Base-by-base conservation (phyloP, 768 basidiomycete species). In the Calocybe indica region DNA sequence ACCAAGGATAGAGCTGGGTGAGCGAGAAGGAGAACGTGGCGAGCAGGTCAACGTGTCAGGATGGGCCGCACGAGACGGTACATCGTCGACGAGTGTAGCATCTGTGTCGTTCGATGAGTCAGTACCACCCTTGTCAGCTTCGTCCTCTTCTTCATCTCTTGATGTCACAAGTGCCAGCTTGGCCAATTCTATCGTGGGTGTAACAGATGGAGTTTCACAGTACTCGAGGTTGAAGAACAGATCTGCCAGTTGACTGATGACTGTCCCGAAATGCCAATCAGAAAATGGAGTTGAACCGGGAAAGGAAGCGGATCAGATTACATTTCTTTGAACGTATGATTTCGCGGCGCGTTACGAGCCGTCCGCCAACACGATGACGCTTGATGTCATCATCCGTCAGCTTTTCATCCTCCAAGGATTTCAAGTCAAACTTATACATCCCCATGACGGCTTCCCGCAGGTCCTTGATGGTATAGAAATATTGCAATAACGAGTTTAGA, bases 401-500 rank as follows among this genome's bases (percentile, higher is more conserved):
- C 51, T 87, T 89, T 50, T 83, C 83, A 36, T 86, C 82, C 34
- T 80, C 83, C 10, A 83, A 49, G 0, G 72, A 57, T 55, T 83
- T 84, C 47, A 74, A 47, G 41, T 76, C 78, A 35, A 74, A 59
- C 48, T 78, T 74, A 22, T 74, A 75, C 69, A 83, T 72, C 13
- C 75, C 79, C 30, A 68, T 69, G 7, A 95, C 81, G 5, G 87
- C 83, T 13, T 85, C 82, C 31, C 93, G 78, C 28, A 96, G 77
- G 33, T 93, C 89, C 59, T 80, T 87, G 64, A 96, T 92, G n/a
- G 92, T 95, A 62, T 92, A 95, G 62, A 96, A 94, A 62, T 95
- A 96, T 86, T 95, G 60, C 12, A 88, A 68, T 47, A 88, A 69
- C 34, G 86, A 92, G 59, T 91, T 92, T 40, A 89, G 70, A 58